Evolutionary conservation across 176 grass and related monocot species (phyloP), one percentile per base, ranked within the genome.

Genomic region (Guadua angustifolia): DNA sequence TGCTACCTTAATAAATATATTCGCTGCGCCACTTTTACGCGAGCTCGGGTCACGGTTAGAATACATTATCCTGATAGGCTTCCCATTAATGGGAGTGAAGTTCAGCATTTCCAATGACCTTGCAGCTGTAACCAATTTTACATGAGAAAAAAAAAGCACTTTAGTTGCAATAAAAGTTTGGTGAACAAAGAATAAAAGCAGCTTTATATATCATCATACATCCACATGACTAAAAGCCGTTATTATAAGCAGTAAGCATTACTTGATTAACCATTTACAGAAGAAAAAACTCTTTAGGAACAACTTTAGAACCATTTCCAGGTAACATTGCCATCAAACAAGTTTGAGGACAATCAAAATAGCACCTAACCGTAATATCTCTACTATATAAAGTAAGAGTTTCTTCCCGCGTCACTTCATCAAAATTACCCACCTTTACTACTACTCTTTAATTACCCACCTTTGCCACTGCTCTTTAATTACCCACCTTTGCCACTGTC

Each of bases 41-140:
- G 51, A 86, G 83, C 89, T 94, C 29, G 92, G 92, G 83, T 94
- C 92, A 70, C 92, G 92, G 64, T 94, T 94, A n/a, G 92, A 94
- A 77, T 94, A 91, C 92, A 94, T 94, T 65, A 94, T 86, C 49
- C 88, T 87, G 63, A 94, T 94, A 11, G 92, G 89, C 71, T 89
- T 91, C 75, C 86, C 84, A 38, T 87, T 91, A 22, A 94, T 74
- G 19, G 82, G 89, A 38, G 92, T 77, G 79, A 88, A 94, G 80
- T 94, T 94, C 29, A 94, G 89, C 79, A 88, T 14, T 19, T 94
- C 92, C 74, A 94, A 55, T 55, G 92, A 79, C 25, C 79, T 83
- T 24, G 86, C 89, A 66, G 92, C 92, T 94, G 78, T 33, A 75
- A 77, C 4, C 2, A 42, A 53, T 69, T 85, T 45, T 33, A 38